Evolutionary conservation across 1,284 basidiomycete genomes (phyloP).

Genomic region (Trametes polyzona): DNA sequence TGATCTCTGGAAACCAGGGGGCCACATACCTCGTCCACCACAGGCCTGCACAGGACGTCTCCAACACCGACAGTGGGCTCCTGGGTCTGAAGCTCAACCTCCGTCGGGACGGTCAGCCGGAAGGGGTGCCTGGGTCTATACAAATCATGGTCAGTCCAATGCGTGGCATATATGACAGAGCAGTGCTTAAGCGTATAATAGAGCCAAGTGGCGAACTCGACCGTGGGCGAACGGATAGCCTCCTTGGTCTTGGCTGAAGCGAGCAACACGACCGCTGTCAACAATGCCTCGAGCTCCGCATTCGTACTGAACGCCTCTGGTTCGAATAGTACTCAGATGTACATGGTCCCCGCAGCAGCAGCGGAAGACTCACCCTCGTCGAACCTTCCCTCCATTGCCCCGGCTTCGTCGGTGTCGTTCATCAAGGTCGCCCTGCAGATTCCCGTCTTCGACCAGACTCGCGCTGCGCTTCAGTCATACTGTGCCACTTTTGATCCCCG

Average conservation of each 20-base stretch:
- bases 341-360: conserved; percentile 41
- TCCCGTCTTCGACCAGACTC: conserved; percentile 45
- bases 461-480: conserved; percentile 43
- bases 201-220: conserved; percentile 37
- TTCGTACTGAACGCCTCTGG: conserved; percentile 62
- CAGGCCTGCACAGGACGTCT: background rate
- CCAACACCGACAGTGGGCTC: background rate
- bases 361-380: conserved; percentile 15
- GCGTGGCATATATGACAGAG: background rate
- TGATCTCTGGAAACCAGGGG: conserved; percentile 18
- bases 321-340: conserved; percentile 54
- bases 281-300: conserved; percentile 28
- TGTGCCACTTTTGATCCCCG: conserved; percentile 67
- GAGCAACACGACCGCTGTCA: conserved; percentile 22
- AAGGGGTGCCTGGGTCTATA: conserved; percentile 47
- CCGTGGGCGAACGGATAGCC: conserved; percentile 43
- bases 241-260: conserved; percentile 44
- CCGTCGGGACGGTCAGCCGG: conserved; percentile 20
- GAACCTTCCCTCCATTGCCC: conserved; percentile 22
- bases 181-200: conserved; percentile 10
- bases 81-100: background rate
- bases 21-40: background rate
- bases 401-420: conserved; percentile 17
- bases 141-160: conserved; percentile 49
- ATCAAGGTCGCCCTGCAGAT: conserved; percentile 50